These are phyloP conservation scores for Haplosporangium sp. DNA, from an alignment of 371 early-diverging fungal genomes.

Conservation along the genomic window DNA sequence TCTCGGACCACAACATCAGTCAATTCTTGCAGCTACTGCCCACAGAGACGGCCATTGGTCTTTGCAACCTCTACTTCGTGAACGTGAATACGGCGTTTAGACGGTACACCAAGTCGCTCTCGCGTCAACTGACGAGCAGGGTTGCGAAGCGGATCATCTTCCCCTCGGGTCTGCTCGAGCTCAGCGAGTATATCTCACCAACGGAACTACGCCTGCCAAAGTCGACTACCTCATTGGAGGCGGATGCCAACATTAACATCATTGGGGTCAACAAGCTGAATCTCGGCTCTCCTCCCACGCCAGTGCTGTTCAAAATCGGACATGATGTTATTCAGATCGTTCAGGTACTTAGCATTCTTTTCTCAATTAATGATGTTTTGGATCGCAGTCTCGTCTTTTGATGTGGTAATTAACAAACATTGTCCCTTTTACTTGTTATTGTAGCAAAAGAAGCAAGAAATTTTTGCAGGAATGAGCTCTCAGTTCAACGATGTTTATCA, in stretches of 20 bases:
- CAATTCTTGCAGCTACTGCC: conserved; percentile 83
- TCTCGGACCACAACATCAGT: conserved; percentile 78
- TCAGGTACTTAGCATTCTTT: conserved; percentile 54
- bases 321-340: conserved; percentile 86
- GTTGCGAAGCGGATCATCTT: conserved; percentile 73
- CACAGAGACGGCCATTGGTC: conserved; percentile 62
- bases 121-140: conserved; percentile 68
- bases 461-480: conserved; percentile 76
- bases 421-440: conserved; percentile 1
- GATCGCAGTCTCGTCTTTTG: neutral
- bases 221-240: conserved; percentile 76
- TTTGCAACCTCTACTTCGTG: conserved; percentile 75
- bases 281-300: conserved; percentile 72
- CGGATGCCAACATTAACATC: conserved; percentile 72
- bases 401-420: neutral
- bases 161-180: conserved; percentile 72
- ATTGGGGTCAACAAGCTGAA: conserved; percentile 74
- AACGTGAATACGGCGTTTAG: conserved; percentile 85
- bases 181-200: conserved; percentile 76
- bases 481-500: conserved; percentile 89
- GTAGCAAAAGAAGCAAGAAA: conserved; percentile 72
- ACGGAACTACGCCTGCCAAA: conserved; percentile 83
- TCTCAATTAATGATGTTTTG: conserved; percentile 1
- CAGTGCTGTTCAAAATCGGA: conserved; percentile 86
- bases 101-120: conserved; percentile 73